Conservation (phyloP, 2,329 filamentous ascomycete genomes). For the Leptographium lundbergii region DNA sequence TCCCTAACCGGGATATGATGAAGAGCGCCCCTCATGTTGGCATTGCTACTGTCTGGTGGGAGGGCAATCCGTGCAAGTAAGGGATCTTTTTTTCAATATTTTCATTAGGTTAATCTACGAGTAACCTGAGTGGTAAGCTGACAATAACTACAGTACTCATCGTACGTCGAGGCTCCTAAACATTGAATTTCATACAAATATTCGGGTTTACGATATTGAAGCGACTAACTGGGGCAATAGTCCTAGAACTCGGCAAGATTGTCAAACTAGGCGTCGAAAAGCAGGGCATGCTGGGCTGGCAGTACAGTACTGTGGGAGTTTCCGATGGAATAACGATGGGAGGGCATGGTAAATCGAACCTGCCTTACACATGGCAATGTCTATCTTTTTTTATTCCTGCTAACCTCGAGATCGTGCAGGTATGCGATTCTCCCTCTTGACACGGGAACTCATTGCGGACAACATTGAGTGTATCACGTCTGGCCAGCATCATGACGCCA, state of each 20-base stretch:
- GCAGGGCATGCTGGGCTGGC: slow-evolving; percentile 84
- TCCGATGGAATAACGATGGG: slow-evolving; percentile 95
- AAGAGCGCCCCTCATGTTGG: slow-evolving; percentile 85
- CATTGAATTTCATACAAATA: background rate
- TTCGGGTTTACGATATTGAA: too few relatives aligned
- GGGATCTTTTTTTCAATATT: slow-evolving; percentile 23
- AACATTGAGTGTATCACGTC: slow-evolving; percentile 88
- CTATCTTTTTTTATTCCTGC: too few relatives aligned
- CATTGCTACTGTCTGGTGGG: slow-evolving; percentile 90
- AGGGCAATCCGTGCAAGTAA: slow-evolving; percentile 92
- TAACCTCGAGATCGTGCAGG: too few relatives aligned
- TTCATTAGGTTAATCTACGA: too few relatives aligned
- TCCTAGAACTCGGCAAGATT: slow-evolving; percentile 76
- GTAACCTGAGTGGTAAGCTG: background rate
- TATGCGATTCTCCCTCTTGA: slow-evolving; percentile 88
- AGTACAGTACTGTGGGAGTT: slow-evolving; percentile 82
- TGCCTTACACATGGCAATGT: too few relatives aligned
- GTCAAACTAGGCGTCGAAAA: slow-evolving; percentile 73
- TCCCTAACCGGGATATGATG: slow-evolving; percentile 74
- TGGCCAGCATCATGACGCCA: slow-evolving; percentile 85
- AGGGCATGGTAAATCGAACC: slow-evolving; percentile 68
- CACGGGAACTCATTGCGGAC: slow-evolving; percentile 85
- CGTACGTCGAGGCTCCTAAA: slow-evolving; percentile 17
- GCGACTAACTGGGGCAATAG: slow-evolving; percentile 21
- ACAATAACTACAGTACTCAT: slow-evolving; percentile 22